phyloP scores from a whole-genome alignment of 768 basidiomycete genomes.

The Mycena haematopus region DNA sequence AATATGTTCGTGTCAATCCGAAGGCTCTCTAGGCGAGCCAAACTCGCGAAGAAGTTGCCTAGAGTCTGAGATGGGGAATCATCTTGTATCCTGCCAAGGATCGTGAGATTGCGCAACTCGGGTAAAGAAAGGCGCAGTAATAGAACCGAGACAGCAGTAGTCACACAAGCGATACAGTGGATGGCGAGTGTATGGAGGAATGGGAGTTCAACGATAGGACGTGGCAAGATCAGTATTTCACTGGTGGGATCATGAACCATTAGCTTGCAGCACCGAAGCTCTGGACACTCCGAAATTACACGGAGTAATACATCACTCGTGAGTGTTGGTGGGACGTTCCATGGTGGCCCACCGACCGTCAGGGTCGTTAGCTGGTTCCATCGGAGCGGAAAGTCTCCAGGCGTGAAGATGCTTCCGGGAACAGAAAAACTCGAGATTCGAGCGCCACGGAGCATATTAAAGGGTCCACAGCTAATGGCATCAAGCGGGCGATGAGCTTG shows the following conservation, averaged over 20 bases:
- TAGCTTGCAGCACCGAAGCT: not conserved
- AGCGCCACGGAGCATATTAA: not conserved
- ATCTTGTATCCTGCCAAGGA: not conserved
- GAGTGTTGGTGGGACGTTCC: not conserved
- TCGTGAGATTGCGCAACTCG: not conserved
- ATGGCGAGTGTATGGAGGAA: not conserved
- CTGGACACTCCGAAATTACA: not conserved
- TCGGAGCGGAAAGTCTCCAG: not conserved
- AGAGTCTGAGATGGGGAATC: not conserved
- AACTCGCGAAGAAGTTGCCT: not conserved
- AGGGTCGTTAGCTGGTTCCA: not conserved
- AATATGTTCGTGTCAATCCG: not conserved
- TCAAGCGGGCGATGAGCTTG: not conserved
- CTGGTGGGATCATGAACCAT: not conserved
- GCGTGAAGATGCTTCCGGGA: not conserved
- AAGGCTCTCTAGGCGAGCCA: not conserved
- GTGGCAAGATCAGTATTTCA: not conserved
- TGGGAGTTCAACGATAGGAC: not conserved
- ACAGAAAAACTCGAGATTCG: not conserved
- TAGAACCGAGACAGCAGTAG: not conserved
- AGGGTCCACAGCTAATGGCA: not conserved
- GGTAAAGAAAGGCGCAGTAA: not conserved
- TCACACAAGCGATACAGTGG: not conserved
- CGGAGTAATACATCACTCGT: not conserved
- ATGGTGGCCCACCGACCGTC: not conserved